Evolutionary conservation across 345 rosid genomes (phyloP), one percentile per base, ranked within the genome.

Genomic region (Eucalyptus pauciflora): DNA sequence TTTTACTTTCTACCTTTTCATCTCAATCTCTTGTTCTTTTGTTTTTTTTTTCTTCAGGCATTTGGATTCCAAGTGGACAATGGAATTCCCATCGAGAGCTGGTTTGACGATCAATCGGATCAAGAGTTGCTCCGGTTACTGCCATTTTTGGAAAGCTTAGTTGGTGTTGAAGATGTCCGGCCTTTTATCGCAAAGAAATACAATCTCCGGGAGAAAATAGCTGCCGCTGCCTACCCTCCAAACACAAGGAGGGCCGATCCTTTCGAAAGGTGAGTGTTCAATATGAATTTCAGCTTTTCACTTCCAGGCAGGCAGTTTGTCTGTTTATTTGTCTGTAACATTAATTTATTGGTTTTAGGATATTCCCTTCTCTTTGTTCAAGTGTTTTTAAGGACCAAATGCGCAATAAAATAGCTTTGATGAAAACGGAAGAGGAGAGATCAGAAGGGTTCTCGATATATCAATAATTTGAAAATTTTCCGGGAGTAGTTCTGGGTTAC

Each of bases 11-110:
- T 27, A 29, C 45, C 87, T 45, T 17, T n/a, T 50, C 16, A 33
- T 37, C 16, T 50, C 48, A 86, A 43, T 31, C 33, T 86, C 67
- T 43, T 41, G 9, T 58, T 52, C 29, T 46, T 8, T 52, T 76
- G 7, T 27, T 0, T 37, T 87, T 48, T 87, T 87, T 88, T 79
- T 90, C 80, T 43, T 62, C 90, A 97, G 99, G 99, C 98, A 87
- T 98, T 97, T 91, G 99, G 99, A 58, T 98, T 98, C 91, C 99
- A 98, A 94, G 98, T 98, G 90, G 99, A 98, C 91, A 98, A 98
- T 56, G 99, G 99, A 25, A 96, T 98, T 86, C 99, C 99, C 24
- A 98, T 98, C 52, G 98, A 96, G 93, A 98, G 99, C 94, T 98
- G 99, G 99, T 98, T 98, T 62, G 96, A 95, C 43, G 98, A 98